Evolutionary conservation across 176 grass and related monocot species (phyloP).

Genomic region (Hsuehochloa calcarea): DNA sequence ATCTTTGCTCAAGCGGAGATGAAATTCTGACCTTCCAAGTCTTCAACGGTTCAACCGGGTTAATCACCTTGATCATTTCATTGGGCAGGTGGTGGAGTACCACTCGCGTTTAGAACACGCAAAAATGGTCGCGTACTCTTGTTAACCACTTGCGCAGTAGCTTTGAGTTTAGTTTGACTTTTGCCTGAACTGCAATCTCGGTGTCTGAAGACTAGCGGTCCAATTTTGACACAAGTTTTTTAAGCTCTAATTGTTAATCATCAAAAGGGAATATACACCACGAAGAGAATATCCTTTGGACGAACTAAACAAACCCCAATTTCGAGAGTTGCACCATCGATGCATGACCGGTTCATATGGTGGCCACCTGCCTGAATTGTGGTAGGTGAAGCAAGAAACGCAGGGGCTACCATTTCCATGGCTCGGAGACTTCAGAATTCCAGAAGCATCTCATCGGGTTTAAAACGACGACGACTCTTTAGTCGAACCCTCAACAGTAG

Average conservation of each 20-base stretch:
- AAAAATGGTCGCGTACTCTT: not conserved
- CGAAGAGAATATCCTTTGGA: not conserved
- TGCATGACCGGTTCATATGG: not conserved
- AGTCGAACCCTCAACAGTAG: not conserved
- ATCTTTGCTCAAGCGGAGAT: not conserved
- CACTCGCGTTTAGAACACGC: not conserved
- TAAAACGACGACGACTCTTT: not conserved
- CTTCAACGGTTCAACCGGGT: not conserved
- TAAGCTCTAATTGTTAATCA: not conserved
- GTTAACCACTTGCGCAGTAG: not conserved
- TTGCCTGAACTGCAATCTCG: not conserved
- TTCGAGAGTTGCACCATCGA: not conserved
- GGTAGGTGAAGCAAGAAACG: slow-evolving; percentile 21
- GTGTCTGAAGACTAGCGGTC: not conserved
- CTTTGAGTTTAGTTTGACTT: not conserved
- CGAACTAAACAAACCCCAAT: not conserved
- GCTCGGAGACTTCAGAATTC: not conserved
- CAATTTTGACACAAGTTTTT: not conserved
- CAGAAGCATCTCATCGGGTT: not conserved
- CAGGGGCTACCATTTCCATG: not conserved
- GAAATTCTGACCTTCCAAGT: not conserved
- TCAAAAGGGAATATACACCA: not conserved
- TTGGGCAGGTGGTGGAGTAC: not conserved
- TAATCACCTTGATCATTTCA: not conserved
- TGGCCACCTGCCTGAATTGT: not conserved